phyloP scores from a whole-genome alignment of 2,329 filamentous ascomycete genomes.

The Aureobasidium sp. region DNA sequence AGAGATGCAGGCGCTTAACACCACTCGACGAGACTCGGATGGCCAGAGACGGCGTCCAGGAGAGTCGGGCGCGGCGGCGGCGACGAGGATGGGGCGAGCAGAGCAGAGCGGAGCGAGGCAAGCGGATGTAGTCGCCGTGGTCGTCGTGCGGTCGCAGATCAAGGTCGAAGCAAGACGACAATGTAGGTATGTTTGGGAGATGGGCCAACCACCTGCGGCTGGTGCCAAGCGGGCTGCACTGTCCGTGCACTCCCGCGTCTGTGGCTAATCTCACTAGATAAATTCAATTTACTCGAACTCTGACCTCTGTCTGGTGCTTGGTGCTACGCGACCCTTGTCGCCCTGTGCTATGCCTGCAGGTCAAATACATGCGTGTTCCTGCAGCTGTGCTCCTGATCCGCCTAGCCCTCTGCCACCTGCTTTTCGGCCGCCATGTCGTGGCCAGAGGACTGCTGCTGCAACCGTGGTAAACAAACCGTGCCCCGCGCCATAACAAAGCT shows the following conservation, averaged over 20 bases:
- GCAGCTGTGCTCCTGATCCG: constrained; percentile 1
- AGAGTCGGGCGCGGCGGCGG: background rate
- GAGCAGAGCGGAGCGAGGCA: constrained; percentile 1
- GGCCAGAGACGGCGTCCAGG: background rate
- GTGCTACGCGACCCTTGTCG: background rate
- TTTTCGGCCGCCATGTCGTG: background rate
- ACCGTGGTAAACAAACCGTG: background rate
- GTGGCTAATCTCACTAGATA: background rate
- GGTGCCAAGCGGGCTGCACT: background rate
- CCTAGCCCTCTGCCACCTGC: background rate
- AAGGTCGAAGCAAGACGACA: constrained; percentile 2
- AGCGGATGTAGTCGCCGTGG: constrained; percentile 5
- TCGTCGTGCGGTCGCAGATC: constrained; percentile 12
- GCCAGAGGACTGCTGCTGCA: background rate
- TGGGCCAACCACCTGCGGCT: background rate
- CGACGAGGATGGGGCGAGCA: background rate
- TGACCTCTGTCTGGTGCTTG: background rate
- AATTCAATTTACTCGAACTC: background rate
- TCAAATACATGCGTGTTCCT: constrained; percentile 1
- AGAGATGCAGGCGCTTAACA: constrained; percentile 14
- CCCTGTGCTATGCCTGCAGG: background rate
- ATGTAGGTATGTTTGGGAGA: constrained; percentile 5
- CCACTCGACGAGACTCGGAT: background rate
- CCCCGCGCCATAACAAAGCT: background rate
- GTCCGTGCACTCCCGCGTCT: background rate